Evolutionary conservation across 352 stramenopile genomes (phyloP).

Genomic region (Phytophthora agathidicida): DNA sequence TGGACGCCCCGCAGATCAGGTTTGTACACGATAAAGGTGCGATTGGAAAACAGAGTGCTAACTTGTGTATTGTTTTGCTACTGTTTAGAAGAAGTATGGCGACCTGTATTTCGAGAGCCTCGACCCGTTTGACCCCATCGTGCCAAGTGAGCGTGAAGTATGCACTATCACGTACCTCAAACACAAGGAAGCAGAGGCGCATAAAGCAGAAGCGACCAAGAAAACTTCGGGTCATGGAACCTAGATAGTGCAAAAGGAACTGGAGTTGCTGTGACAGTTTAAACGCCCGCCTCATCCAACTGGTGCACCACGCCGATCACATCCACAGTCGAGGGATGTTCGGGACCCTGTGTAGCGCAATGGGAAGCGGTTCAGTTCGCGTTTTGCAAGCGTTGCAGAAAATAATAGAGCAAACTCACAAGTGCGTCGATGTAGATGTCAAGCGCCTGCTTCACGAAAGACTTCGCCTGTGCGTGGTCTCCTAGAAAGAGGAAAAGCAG

Average conservation of each 20-base stretch:
- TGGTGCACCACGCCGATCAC: constrained; percentile 61
- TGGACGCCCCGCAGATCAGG: constrained; percentile 43
- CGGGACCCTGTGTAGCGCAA: constrained; percentile 36
- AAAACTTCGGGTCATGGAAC: background rate
- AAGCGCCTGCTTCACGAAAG: constrained; percentile 54
- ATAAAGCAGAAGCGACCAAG: constrained; percentile 8
- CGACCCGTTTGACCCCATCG: constrained; percentile 73
- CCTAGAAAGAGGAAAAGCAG: constrained; percentile 62
- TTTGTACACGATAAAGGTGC: no score
- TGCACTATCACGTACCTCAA: constrained; percentile 68
- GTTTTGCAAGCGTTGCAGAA: background rate
- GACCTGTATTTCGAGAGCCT: constrained; percentile 68
- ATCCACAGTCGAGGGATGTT: constrained; percentile 66
- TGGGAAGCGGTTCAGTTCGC: background rate
- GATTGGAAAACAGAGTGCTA: no score
- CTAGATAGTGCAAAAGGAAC: background rate
- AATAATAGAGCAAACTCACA: constrained; percentile 38
- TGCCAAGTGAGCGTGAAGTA: constrained; percentile 54
- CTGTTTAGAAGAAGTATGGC: constrained; percentile 53
- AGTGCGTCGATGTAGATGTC: constrained; percentile 64
- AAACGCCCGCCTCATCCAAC: constrained; percentile 52
- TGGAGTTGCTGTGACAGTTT: constrained; percentile 2
- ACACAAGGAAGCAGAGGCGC: constrained; percentile 20
- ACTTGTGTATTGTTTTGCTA: constrained; percentile 9
- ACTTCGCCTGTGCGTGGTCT: constrained; percentile 55